A percentile compares a stretch with the other conserved stretches of the same genome.
Conservation (phyloP, 1,284 basidiomycete genomes). For the Leccinum pachyderme region DNA sequence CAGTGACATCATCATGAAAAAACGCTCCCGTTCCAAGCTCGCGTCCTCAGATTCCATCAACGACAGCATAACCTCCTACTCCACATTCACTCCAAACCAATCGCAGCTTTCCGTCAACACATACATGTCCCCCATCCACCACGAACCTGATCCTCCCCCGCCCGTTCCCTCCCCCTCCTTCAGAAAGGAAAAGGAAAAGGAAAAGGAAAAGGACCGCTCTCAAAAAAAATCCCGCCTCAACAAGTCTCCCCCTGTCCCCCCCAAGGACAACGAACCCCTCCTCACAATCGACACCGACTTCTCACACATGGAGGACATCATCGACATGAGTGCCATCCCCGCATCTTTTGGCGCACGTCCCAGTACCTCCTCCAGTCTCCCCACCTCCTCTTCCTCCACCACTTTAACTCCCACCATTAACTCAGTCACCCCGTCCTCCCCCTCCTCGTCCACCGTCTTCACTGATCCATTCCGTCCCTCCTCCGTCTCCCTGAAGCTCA, state of each 20-base stretch:
- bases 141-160: constrained; percentile 11
- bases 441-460: constrained; percentile 33
- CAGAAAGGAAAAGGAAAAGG: constrained; percentile 24
- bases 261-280: constrained; percentile 15
- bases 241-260: constrained; percentile 18
- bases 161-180: constrained; percentile 25
- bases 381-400: constrained; percentile 7
- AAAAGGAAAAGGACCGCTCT: constrained; percentile 19
- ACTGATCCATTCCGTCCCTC: constrained; percentile 46
- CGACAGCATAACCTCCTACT: constrained; percentile 7
- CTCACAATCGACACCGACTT: constrained; percentile 73
- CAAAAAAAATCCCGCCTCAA: constrained; percentile 24
- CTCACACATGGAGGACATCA: constrained; percentile 81
- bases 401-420: constrained; percentile 5
- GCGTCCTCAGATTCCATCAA: constrained; percentile 27
- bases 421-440: constrained; percentile 36
- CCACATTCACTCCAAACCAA: constrained; percentile 18
- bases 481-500: constrained; percentile 15
- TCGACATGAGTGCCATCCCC: constrained; percentile 44
- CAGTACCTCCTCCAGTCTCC: constrained; percentile 14
- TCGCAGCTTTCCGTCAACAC: constrained; percentile 29
- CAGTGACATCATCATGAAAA: constrained; percentile 33
- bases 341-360: constrained; percentile 8
- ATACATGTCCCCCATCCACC: constrained; percentile 14
- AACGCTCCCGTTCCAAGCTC: constrained; percentile 34